A percentile compares a stretch with the other conserved stretches of the same genome.
Evolutionary conservation across 2,329 filamentous ascomycete genomes (phyloP).

Genomic region (Botrytis cinerea): DNA sequence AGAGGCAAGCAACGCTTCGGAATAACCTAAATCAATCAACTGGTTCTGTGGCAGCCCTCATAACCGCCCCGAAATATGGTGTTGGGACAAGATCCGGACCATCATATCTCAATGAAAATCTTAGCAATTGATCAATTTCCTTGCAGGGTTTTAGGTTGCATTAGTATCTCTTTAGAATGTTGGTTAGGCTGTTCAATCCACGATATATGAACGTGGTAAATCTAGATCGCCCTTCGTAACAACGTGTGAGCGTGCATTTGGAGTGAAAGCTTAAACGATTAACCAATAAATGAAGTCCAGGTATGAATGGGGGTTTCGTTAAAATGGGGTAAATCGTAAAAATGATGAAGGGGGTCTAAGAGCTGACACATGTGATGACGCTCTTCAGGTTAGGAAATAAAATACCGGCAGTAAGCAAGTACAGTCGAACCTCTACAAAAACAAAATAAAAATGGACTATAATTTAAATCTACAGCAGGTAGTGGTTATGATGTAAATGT

Average conservation of each 20-base stretch:
- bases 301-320: background rate
- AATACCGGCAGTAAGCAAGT: background rate
- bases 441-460: background rate
- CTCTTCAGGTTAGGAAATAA: background rate
- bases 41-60: background rate
- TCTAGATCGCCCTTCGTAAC: constrained; percentile 20
- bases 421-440: background rate
- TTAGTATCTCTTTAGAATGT: background rate
- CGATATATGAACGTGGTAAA: constrained; percentile 24
- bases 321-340: background rate
- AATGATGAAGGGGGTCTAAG: background rate
- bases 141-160: background rate
- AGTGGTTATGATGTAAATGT: background rate
- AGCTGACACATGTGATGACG: constrained; percentile 6
- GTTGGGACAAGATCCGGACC: background rate
- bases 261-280: constrained; percentile 5
- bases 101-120: constrained; percentile 6
- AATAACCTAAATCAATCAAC: background rate
- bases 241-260: constrained; percentile 18
- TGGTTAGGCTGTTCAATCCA: constrained; percentile 5
- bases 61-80: background rate
- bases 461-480: background rate
- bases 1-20: background rate
- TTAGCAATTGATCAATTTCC: background rate
- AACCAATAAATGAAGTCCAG: constrained; percentile 17